A percentile compares a stretch with the other conserved stretches of the same genome.
These are phyloP conservation scores for Sporothrix pseudoabietina DNA, from an alignment of 2,329 filamentous ascomycete genomes.

Conservation along the genomic window DNA sequence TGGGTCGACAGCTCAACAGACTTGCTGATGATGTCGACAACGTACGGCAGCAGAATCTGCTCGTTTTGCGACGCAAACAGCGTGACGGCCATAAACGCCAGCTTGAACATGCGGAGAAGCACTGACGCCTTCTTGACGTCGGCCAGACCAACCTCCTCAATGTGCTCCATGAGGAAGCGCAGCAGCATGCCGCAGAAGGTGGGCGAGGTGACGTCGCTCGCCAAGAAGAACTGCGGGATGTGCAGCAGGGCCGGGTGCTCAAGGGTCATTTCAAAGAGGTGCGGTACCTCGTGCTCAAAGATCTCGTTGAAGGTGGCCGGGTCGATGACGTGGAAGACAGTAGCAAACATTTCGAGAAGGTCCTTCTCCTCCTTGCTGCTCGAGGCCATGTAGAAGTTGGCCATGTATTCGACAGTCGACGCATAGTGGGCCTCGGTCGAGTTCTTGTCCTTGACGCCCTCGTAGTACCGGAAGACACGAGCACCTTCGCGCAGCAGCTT, in stretches of 20 bases:
- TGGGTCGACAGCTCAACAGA: conserved; percentile 95
- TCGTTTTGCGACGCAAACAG: conserved; percentile 95
- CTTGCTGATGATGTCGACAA: conserved; percentile 95
- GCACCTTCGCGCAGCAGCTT: conserved; percentile 97
- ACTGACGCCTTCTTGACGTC: conserved; percentile 94
- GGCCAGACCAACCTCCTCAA: conserved; percentile 89
- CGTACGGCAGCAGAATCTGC: conserved; percentile 89
- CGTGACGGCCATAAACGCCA: conserved; percentile 99
- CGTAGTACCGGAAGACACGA: conserved; percentile 95
- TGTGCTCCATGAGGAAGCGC: conserved; percentile 94
- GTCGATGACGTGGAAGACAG: conserved; percentile 97
- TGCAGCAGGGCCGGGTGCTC: conserved; percentile 92
- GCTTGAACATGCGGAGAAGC: conserved; percentile 88
- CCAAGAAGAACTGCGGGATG: conserved; percentile 95
- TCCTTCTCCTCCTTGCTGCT: conserved; percentile 97
- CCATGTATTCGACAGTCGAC: conserved; percentile 87
- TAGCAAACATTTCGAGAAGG: conserved; percentile 93
- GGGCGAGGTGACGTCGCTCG: conserved; percentile 96
- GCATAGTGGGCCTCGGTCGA: conserved; percentile 71
- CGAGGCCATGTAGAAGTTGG: conserved; percentile 91
- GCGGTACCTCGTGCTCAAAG: conserved; percentile 95
- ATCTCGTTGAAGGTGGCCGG: conserved; percentile 98
- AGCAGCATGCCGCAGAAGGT: conserved; percentile 98
- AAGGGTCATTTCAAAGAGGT: conserved; percentile 96
- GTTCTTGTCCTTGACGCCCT: conserved; percentile 67